Evolutionary conservation across 2,329 filamentous ascomycete genomes (phyloP).

Genomic region (Claviceps maximensis): DNA sequence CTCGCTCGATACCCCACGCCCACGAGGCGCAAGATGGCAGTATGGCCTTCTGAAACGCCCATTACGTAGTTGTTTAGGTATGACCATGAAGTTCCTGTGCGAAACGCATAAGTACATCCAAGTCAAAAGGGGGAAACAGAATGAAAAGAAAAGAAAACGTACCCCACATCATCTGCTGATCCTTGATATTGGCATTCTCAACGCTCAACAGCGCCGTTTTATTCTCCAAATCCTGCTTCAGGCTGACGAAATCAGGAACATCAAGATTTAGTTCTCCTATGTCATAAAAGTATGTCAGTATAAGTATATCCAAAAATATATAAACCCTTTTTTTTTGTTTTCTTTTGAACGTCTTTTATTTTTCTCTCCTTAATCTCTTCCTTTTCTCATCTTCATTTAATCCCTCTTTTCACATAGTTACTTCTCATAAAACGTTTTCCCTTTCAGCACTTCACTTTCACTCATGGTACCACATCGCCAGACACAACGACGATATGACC

Average conservation of each 20-base stretch:
- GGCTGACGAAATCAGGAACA: conserved; percentile 64
- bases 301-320: no score
- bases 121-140: no score
- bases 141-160: conserved; percentile 10
- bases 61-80: conserved; percentile 84
- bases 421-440: no score
- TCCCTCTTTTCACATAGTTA: no score
- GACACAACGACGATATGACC: no score
- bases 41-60: conserved; percentile 93
- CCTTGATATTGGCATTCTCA: conserved; percentile 50
- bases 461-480: no score
- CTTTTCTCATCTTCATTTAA: no score
- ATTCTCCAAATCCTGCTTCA: conserved; percentile 52
- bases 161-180: conserved; percentile 97
- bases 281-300: no score
- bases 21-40: conserved; percentile 80
- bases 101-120: neutral
- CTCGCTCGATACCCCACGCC: conserved; percentile 91
- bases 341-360: no score
- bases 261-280: conserved; percentile 61
- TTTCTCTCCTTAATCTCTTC: no score
- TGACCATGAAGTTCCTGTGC: conserved; percentile 69
- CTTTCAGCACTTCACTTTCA: no score
- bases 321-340: no score
- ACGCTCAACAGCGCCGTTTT: conserved; percentile 58